Base-by-base conservation (phyloP, 2,329 filamentous ascomycete species). In the Monosporascus sp. region DNA sequence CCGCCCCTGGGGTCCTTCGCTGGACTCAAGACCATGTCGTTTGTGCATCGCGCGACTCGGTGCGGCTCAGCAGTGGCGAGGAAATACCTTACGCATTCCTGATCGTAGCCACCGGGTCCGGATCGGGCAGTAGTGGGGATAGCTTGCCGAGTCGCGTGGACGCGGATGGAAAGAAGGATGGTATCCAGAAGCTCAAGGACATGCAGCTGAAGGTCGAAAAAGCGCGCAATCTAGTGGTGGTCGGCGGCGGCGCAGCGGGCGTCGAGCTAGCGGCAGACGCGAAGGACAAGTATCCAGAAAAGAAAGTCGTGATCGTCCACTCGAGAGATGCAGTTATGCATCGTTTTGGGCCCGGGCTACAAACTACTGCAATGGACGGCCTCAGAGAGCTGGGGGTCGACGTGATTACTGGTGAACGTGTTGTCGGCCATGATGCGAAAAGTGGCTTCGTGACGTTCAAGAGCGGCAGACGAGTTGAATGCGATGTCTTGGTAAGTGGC, bases 221-320 rank as follows among this genome's bases (percentile, higher is more conserved):
- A 0, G 74, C 78, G 1, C 63, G 64, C 14, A 71, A 69, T 31
- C 58, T 82, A 7, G 77, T 80, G 2, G 72, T 82, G 0, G 72
- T 81, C 0, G 84, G 83, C 2, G 82, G 81, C 0, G 83, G 83
- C 3, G 81, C 84, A 1, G 83, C 82, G 0, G 84, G 84, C 1
- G 78, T 86, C 0, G 80, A 86, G 65, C 67, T 86, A 37, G 82
- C 81, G 0, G 76, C 80, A 0, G 83, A 87, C 60, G 77, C 80
- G 9, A 84, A 84, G 64, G 72, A 72, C 5, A 63, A 70, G 9
- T 83, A 81, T 57, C 80, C 81, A 0, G 72, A 78, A 7, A 86
- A 86, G 66, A 65, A 69, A 0, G 77, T 87, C 9, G 75, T 75
- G 0, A 63, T 87, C 7, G 72, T 87, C 0, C 82, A 86, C 63